phyloP scores from a whole-genome alignment of 1,284 basidiomycete genomes.

The Heterobasidion occidentale region DNA sequence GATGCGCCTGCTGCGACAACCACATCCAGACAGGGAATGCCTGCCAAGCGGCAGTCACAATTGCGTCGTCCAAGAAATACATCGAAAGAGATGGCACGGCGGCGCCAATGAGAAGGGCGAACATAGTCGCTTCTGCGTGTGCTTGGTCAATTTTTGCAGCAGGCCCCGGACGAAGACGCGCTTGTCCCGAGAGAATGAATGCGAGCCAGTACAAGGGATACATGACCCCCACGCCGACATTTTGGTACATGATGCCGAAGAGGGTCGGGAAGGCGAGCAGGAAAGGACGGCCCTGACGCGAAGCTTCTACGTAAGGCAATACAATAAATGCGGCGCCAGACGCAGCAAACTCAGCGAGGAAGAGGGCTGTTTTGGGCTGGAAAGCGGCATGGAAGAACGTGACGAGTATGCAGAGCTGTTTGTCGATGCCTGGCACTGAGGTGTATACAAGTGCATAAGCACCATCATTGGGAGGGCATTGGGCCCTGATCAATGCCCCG shows the following conservation, averaged over 20 bases:
- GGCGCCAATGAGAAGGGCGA: constrained; percentile 29
- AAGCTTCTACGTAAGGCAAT: constrained; percentile 21
- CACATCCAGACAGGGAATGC: constrained; percentile 30
- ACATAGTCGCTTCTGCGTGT: constrained; percentile 34
- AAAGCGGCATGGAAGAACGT: constrained; percentile 31
- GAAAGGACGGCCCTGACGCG: constrained; percentile 20
- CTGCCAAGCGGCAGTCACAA: constrained; percentile 37
- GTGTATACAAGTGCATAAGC: constrained; percentile 27
- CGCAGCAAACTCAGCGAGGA: constrained; percentile 22
- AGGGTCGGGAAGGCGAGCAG: constrained; percentile 4
- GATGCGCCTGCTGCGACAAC: constrained; percentile 16
- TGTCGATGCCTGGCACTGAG: constrained; percentile 20
- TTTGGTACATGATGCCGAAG: constrained; percentile 8
- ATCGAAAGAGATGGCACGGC: constrained; percentile 28
- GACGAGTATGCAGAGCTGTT: constrained; percentile 28
- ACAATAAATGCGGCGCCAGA: constrained; percentile 14
- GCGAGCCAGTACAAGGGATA: constrained; percentile 35
- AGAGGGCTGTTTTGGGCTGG: constrained; percentile 16
- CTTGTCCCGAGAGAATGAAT: constrained; percentile 27
- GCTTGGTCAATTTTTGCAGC: constrained; percentile 23
- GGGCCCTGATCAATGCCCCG: constrained; percentile 13
- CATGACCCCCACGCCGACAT: constrained; percentile 19
- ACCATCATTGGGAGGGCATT: constrained; percentile 22
- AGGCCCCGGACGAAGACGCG: constrained; percentile 5
- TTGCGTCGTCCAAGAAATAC: constrained; percentile 22